Evolutionary conservation across 1,284 basidiomycete genomes (phyloP), one percentile per base, ranked within the genome.

Genomic region (Papiliotrema laurentii): DNA sequence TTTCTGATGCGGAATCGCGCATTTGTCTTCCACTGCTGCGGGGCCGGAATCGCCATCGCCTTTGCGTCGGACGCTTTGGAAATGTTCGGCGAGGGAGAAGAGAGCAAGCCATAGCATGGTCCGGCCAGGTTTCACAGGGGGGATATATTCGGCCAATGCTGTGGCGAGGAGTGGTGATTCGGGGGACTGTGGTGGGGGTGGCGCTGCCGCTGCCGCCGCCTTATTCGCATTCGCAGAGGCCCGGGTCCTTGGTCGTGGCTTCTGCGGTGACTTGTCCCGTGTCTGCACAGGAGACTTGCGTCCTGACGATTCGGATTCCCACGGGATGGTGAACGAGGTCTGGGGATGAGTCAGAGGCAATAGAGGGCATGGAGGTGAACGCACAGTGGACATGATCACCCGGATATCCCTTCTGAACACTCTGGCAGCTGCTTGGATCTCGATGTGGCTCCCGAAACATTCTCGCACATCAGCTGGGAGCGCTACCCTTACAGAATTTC

Each of bases 61-160:
- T 37, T 58, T 59, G 1, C 68, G 56, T 1, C 63, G 54, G 14
- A 71, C 53, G 22, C 60, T 63, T 50, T 71, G 63, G 42, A 68
- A 71, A 43, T 71, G 69, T 50, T 69, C 69, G 0, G 67, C 68
- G 40, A 68, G 60, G 36, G 66, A 64, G 54, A 71, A 69, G 13
- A 69, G 56, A 5, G 68, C 68, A 10, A 71, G 59, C 69, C 69
- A 71, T 5, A 71, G 56, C 60, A 69, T 67, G 22, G 49, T 56
- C 22, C 58, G 56, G 4, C 65, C 67, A 1, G 59, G 56, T 0
- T 49, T 54, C 16, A 56, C 35, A 2, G 63, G 34, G 1, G 66
- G 63, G 16, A 64, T 44, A 50, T 55, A 59, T 14, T 62, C 54
- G 2, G 53, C 53, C 22, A 59, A 35, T 19, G 55, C 48, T 4